Evolutionary conservation across 257 asterid genomes (phyloP).

Genomic region (Solanum piurae): DNA sequence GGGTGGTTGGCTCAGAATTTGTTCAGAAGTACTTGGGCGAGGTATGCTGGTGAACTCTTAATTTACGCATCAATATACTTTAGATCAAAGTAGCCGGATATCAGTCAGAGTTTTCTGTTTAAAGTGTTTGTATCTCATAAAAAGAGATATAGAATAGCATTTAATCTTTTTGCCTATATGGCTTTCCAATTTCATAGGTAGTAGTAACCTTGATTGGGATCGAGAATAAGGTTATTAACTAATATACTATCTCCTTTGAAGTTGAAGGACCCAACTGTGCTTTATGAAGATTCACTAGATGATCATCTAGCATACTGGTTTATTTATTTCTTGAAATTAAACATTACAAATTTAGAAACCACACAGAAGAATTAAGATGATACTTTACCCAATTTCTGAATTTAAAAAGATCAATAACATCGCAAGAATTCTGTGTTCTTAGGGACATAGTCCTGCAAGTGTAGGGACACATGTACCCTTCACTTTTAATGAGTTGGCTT

Average conservation of each 20-base stretch:
- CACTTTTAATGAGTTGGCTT: background rate
- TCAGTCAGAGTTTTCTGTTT: background rate
- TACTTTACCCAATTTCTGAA: background rate
- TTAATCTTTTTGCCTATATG: background rate
- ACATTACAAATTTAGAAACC: background rate
- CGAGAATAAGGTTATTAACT: background rate
- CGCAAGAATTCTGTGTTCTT: background rate
- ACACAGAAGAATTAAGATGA: background rate
- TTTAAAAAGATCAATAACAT: background rate
- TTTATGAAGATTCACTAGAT: background rate
- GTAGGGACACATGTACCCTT: background rate
- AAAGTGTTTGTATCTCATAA: background rate
- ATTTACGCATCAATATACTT: background rate
- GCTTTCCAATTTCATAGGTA: background rate
- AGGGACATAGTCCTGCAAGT: background rate
- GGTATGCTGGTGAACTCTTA: slow-evolving; percentile 27
- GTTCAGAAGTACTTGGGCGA: slow-evolving; percentile 89
- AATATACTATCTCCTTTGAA: background rate
- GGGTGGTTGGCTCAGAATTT: slow-evolving; percentile 85
- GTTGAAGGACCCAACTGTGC: background rate
- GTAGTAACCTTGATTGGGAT: background rate
- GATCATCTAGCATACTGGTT: background rate
- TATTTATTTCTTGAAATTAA: background rate
- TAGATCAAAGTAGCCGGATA: background rate
- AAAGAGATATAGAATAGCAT: background rate